Conservation (phyloP, 2,329 filamentous ascomycete genomes). For the Cladosporium sp. region DNA sequence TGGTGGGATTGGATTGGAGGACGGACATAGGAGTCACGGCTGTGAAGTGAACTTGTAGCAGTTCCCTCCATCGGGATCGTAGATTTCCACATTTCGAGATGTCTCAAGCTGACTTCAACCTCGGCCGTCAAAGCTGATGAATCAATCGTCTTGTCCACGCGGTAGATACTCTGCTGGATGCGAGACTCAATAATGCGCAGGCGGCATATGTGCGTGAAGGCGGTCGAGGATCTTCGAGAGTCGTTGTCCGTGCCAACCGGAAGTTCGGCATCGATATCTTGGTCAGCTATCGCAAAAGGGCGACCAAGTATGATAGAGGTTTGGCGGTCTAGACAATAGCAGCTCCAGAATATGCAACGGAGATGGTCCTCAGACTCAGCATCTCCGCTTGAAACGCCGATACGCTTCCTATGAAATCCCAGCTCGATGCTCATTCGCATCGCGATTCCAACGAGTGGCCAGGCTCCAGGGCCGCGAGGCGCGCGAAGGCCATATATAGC, state of each 20-base stretch:
- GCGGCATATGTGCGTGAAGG: conserved; percentile 22
- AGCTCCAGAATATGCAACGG: conserved; percentile 30
- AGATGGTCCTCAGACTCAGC: neutral
- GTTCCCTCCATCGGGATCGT: neutral
- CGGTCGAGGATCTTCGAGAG: neutral
- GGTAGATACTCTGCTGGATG: conserved; percentile 19
- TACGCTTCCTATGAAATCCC: conserved; percentile 29
- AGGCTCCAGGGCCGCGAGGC: conserved; percentile 33
- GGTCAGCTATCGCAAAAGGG: conserved; percentile 33
- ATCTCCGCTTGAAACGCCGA: neutral
- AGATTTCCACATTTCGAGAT: conserved; percentile 13
- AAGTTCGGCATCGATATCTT: conserved; percentile 21
- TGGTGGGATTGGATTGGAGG: neutral
- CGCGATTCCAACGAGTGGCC: conserved; percentile 32
- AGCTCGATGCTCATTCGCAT: conserved; percentile 31
- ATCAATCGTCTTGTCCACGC: conserved; percentile 12
- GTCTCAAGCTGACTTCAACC: conserved; percentile 2
- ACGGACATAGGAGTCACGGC: neutral
- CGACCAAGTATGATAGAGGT: conserved; percentile 33
- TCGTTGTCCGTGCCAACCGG: conserved; percentile 17
- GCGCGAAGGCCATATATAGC: conserved; percentile 33
- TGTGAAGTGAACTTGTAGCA: neutral
- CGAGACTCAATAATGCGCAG: conserved; percentile 17
- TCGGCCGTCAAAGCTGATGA: neutral
- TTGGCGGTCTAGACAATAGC: conserved; percentile 33